phyloP scores from a whole-genome alignment of 768 basidiomycete species.

The Albatrellus ellisii region DNA sequence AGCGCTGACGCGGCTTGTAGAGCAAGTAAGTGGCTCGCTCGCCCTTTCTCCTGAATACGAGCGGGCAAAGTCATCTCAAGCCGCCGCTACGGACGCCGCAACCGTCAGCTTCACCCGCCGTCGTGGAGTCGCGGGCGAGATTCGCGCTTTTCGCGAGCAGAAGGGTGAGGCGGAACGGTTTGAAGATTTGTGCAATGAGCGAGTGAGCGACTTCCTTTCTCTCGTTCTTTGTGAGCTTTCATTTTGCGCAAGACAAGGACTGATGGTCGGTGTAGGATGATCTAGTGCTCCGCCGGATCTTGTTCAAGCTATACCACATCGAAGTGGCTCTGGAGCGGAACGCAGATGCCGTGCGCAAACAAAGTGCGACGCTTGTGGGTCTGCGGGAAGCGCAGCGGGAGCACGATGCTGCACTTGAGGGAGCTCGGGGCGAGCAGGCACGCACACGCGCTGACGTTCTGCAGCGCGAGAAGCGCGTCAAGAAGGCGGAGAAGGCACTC shows the following conservation, averaged over 20 bases:
- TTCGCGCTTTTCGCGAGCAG: constrained; percentile 96
- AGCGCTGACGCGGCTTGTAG: constrained; percentile 81
- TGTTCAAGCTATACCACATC: constrained; percentile 87
- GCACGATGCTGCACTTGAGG: constrained; percentile 60
- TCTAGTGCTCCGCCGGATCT: constrained; percentile 64
- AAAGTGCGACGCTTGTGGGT: constrained; percentile 58
- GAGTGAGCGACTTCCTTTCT: constrained; percentile 29
- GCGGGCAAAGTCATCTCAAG: constrained; percentile 73
- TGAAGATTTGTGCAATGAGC: constrained; percentile 60
- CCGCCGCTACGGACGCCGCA: constrained; percentile 86
- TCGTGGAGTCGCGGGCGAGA: constrained; percentile 86
- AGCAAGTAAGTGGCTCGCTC: constrained; percentile 90
- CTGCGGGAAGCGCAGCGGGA: constrained; percentile 56
- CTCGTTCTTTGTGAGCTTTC: constrained; percentile 4
- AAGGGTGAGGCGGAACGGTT: constrained; percentile 87
- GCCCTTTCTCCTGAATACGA: constrained; percentile 87
- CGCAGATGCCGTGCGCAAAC: constrained; percentile 51
- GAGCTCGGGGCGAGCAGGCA: constrained; percentile 69
- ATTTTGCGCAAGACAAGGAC: not conserved
- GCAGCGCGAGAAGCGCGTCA: constrained; percentile 79
- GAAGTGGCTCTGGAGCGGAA: constrained; percentile 71
- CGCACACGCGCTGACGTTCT: constrained; percentile 59
- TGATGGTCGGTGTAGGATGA: constrained; percentile 42
- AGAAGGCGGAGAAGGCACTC: constrained; percentile 80
- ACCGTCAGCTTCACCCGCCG: constrained; percentile 93